phyloP scores from a whole-genome alignment of 2,329 filamentous ascomycete species.

The Cryphonectria parasitica region DNA sequence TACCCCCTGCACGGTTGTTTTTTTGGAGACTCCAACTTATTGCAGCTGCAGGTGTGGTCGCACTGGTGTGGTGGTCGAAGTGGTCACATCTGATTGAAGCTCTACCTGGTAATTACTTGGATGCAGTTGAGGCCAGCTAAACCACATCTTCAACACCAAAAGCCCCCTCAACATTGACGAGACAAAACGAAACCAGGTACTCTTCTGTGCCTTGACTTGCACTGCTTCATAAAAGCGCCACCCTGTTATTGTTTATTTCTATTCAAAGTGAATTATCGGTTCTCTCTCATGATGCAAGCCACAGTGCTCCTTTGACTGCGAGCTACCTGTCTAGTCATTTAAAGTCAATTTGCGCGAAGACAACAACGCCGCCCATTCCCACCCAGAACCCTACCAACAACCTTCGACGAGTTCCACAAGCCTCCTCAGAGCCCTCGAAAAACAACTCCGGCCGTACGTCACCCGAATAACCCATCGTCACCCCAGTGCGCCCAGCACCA shows the following conservation, averaged over 20 bases:
- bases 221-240: background rate
- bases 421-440: background rate
- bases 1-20: background rate
- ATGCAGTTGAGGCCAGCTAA: conserved; percentile 21
- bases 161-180: background rate
- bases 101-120: background rate
- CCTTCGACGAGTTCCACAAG: background rate
- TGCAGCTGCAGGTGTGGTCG: background rate
- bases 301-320: background rate
- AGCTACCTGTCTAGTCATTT: background rate
- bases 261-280: background rate
- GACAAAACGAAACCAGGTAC: background rate
- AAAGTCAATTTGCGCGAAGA: background rate
- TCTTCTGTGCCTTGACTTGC: background rate
- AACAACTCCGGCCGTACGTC: background rate
- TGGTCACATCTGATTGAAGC: conserved; percentile 16
- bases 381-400: background rate
- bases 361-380: background rate
- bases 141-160: conserved; percentile 14
- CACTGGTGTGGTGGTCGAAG: background rate
- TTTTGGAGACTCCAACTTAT: background rate
- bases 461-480: background rate
- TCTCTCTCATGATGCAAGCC: conserved; percentile 7
- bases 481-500: background rate
- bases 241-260: background rate